phyloP scores from a whole-genome alignment of 2,329 filamentous ascomycete species.

The Leptographium radiaticola region DNA sequence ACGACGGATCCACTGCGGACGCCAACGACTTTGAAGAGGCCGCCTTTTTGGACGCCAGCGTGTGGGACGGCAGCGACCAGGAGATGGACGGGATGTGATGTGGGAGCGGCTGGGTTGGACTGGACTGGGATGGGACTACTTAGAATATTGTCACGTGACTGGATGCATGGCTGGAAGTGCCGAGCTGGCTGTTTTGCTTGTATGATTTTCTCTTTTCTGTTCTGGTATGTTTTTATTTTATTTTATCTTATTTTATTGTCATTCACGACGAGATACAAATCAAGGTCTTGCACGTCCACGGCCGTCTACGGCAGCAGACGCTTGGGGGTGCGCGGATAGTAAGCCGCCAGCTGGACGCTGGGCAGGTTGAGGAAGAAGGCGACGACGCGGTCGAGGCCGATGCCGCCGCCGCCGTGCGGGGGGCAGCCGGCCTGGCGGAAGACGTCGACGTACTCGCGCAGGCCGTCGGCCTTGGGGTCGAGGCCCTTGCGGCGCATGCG shows the following conservation, averaged over 20 bases:
- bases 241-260: background rate
- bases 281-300: no score
- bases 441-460: conserved; percentile 78
- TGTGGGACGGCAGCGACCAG: conserved; percentile 20
- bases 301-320: conserved; percentile 33
- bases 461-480: conserved; percentile 56
- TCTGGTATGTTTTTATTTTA: background rate
- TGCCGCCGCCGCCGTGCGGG: conserved; percentile 78
- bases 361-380: conserved; percentile 46
- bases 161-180: no score
- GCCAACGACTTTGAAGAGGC: conserved; percentile 56
- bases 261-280: no score
- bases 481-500: conserved; percentile 71
- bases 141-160: no score
- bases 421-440: conserved; percentile 72
- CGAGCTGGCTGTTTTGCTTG: background rate
- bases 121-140: background rate
- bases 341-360: conserved; percentile 43
- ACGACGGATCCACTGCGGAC: conserved; percentile 19
- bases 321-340: conserved; percentile 49
- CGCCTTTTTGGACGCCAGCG: conserved; percentile 41
- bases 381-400: conserved; percentile 78
- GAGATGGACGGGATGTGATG: conserved; percentile 25
- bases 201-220: background rate
- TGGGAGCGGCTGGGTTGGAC: background rate